Percentiles rank a stretch among this genome's conserved stretches.
phyloP scores from a whole-genome alignment of 1,284 basidiomycete genomes.

The Farysia itapuensis region DNA sequence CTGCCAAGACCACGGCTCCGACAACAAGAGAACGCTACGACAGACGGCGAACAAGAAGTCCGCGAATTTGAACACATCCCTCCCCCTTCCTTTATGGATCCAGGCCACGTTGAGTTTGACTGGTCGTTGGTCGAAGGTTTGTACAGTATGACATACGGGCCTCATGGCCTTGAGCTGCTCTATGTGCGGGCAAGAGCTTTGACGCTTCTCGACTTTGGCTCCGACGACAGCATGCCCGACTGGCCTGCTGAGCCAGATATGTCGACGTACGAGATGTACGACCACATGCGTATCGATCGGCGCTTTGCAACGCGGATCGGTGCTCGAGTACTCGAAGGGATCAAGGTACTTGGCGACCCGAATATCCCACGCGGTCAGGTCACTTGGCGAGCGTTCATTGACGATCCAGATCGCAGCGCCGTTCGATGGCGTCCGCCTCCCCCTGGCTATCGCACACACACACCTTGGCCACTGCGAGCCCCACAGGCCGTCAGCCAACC shows the following conservation, averaged over 20 bases:
- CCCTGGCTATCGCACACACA: constrained; percentile 17
- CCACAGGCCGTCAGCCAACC: constrained; percentile 6
- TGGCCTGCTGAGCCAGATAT: constrained; percentile 41
- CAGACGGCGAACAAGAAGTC: neutral
- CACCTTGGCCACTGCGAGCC: constrained; percentile 30
- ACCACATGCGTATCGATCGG: constrained; percentile 27
- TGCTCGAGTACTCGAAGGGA: constrained; percentile 34
- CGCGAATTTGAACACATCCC: constrained; percentile 7
- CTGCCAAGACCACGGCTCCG: constrained; percentile 1
- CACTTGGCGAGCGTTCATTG: constrained; percentile 42
- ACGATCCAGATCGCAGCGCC: constrained; percentile 27
- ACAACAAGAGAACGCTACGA: too few species aligned
- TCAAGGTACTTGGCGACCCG: constrained; percentile 43
- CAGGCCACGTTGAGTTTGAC: constrained; percentile 34
- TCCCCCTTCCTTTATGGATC: constrained; percentile 22
- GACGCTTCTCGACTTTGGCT: constrained; percentile 38
- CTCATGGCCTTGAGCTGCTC: constrained; percentile 42
- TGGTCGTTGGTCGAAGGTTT: constrained; percentile 38
- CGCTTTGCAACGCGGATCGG: constrained; percentile 18
- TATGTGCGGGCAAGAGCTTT: constrained; percentile 39
- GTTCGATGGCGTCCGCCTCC: constrained; percentile 30
- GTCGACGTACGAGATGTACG: constrained; percentile 31
- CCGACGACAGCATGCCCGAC: constrained; percentile 8
- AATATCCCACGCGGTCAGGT: constrained; percentile 43
- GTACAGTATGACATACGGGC: constrained; percentile 46